Base-by-base conservation (phyloP, 495 filamentous ascomycete genomes). In the Lepraria neglecta region DNA sequence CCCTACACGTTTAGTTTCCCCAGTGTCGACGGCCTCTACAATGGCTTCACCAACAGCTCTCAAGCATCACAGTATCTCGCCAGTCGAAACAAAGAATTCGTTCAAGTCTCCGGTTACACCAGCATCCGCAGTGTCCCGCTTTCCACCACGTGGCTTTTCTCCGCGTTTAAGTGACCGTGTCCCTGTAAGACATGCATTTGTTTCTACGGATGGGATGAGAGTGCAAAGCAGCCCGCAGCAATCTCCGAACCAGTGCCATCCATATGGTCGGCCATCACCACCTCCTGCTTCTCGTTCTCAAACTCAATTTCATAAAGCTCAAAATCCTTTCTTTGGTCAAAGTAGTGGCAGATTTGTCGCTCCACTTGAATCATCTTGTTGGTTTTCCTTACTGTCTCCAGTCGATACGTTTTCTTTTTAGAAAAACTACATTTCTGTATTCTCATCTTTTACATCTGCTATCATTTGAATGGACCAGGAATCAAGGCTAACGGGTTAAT, bases 291-390 rank as follows among this genome's bases (percentile, higher is more conserved):
- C 70, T 60, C 58, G 31, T 42, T 56, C 19, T 60, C 64, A 59
- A 59, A 55, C 60, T 65, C 57, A 50, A 53, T 54, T 43, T 62
- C 53, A 60, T 51, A 66, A 64, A 63, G 64, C 68, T 64, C 69
- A 67, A 63, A 74, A 74, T 73, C 72, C 72, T 74, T 76, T 79
- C 68, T 78, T 82, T 74, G 73, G 72, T 80, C 83, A 83, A 70
- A 84, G 75, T 62, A 85, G 80, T 72, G 79, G 79, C 64, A 77
- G 76, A 75, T 85, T 84, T 65, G 73, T 83, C 67, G 73, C 79
- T 75, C 82, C 84, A 67, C 77, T 84, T 69, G 75, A 81, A 54
- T 78, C 73, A 72, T 80, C 78, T 77, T 84, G 83, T 84, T 76
- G 77, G 81, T 85, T 81, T 82, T 76, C 78, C 79, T 73, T 68